phyloP scores from a whole-genome alignment of 2,329 filamentous ascomycete genomes.

The Neocatenulostroma microsporum region DNA sequence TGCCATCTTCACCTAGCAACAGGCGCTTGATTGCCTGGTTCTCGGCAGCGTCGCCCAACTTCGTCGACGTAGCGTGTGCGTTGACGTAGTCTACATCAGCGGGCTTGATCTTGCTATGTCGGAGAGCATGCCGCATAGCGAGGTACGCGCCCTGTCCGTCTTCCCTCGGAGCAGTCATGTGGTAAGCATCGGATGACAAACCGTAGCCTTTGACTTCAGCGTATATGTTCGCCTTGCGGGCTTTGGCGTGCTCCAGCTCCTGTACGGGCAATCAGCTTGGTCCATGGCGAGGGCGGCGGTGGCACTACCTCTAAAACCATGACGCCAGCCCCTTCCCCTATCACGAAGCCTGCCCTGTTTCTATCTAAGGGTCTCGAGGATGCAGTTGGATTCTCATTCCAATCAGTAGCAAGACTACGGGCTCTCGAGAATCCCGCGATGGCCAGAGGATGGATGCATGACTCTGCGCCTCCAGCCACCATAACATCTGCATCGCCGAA shows the following conservation, averaged over 20 bases:
- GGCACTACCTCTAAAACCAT: slow-evolving; percentile 63
- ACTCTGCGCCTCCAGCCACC: slow-evolving; percentile 90
- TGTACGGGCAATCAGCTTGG: too few species aligned
- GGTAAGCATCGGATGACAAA: slow-evolving; percentile 80
- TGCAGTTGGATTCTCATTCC: slow-evolving; percentile 61
- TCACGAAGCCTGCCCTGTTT: slow-evolving; percentile 75
- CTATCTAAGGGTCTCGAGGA: slow-evolving; percentile 84
- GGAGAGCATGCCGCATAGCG: slow-evolving; percentile 78
- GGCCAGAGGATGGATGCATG: slow-evolving; percentile 89
- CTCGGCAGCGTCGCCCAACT: slow-evolving; percentile 80
- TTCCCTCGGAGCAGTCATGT: slow-evolving; percentile 82
- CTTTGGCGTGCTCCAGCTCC: slow-evolving; percentile 78
- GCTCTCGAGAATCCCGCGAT: slow-evolving; percentile 87
- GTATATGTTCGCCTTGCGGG: slow-evolving; percentile 72
- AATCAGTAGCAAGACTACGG: slow-evolving; percentile 73
- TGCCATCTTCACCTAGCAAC: slow-evolving; percentile 65
- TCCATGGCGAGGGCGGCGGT: too few species aligned
- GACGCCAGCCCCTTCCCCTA: slow-evolving; percentile 84
- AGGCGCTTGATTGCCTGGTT: slow-evolving; percentile 71
- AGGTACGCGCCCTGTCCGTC: slow-evolving; percentile 74
- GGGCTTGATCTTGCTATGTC: slow-evolving; percentile 62
- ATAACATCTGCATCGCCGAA: slow-evolving; percentile 89
- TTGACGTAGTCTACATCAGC: slow-evolving; percentile 81
- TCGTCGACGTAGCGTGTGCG: slow-evolving; percentile 85
- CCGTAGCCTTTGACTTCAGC: slow-evolving; percentile 87